Conservation (phyloP, 305 asterid genomes). For the Nicotiana rustica region DNA sequence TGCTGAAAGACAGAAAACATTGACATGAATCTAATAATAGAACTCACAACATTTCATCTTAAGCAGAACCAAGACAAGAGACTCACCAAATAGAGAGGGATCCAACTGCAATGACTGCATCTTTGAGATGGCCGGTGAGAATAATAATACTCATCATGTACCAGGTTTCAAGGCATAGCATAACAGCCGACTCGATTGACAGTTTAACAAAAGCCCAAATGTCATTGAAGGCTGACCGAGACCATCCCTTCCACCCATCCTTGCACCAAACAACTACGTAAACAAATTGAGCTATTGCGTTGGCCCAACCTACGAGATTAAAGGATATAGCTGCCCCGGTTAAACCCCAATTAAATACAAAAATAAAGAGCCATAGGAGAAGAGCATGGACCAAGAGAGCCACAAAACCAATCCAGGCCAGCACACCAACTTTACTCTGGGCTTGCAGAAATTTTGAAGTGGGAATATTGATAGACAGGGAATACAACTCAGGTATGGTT, state of each 20-base stretch:
- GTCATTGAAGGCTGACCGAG: constrained; percentile 50
- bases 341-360: constrained; percentile 50
- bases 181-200: constrained; percentile 56
- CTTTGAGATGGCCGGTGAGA: constrained; percentile 52
- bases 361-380: constrained; percentile 50
- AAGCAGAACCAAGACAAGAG: not conserved
- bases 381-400: constrained; percentile 41
- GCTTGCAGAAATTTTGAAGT: constrained; percentile 56
- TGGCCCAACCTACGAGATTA: constrained; percentile 46
- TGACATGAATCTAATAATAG: not conserved
- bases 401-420: constrained; percentile 50
- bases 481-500: constrained; percentile 47
- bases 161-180: constrained; percentile 58
- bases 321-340: constrained; percentile 49
- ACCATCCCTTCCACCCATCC: constrained; percentile 59
- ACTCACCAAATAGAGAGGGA: constrained; percentile 57
- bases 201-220: constrained; percentile 58
- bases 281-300: constrained; percentile 45
- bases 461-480: constrained; percentile 47
- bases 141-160: constrained; percentile 51
- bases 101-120: constrained; percentile 59
- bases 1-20: constrained; percentile 42
- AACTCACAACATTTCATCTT: not conserved
- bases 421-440: constrained; percentile 56
- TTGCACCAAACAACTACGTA: constrained; percentile 54